phyloP scores from a whole-genome alignment of 164 flowering plant genomes.

The Kingdonia uniflora region DNA sequence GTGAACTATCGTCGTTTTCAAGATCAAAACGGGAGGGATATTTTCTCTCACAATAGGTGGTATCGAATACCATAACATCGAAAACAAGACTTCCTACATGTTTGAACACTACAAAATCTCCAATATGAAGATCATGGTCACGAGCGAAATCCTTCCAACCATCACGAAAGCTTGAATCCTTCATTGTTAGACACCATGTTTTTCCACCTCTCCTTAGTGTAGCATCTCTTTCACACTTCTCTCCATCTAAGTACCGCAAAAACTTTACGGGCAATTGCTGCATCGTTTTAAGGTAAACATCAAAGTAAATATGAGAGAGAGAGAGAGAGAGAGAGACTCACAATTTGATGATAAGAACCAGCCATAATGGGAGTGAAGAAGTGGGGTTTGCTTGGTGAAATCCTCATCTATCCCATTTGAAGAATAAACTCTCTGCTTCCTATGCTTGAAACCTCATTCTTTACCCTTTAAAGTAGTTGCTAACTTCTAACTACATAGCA shows the following conservation, averaged over 20 bases:
- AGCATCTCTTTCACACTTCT: background rate
- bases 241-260: background rate
- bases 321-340: background rate
- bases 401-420: too few species aligned
- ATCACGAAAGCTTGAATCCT: background rate
- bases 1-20: too few species aligned
- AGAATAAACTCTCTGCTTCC: too few species aligned
- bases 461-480: too few species aligned
- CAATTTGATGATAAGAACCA: background rate
- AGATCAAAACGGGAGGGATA: background rate
- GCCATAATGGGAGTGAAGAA: background rate
- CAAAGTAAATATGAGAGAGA: background rate
- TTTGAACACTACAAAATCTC: background rate
- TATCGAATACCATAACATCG: background rate
- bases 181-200: background rate
- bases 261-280: background rate
- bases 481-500: too few species aligned
- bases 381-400: background rate
- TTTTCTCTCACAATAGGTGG: background rate
- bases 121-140: background rate
- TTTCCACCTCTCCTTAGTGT: background rate
- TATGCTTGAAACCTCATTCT: too few species aligned
- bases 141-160: background rate
- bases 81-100: background rate
- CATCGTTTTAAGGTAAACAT: background rate